A percentile compares a stretch with the other conserved stretches of the same genome.
Evolutionary conservation across 345 rosid genomes (phyloP).

Genomic region (Anacardium occidentale): DNA sequence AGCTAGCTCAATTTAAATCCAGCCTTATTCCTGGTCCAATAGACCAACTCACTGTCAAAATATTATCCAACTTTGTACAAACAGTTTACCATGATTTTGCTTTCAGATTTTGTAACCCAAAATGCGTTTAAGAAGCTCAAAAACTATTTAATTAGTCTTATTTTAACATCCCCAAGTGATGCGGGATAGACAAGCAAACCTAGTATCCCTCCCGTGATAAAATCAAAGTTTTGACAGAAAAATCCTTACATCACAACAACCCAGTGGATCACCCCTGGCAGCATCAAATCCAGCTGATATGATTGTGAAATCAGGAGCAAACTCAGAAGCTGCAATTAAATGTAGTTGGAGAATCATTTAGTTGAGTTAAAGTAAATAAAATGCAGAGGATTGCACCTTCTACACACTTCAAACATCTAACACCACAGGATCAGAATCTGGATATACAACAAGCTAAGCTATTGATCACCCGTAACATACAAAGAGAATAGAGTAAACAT

Average conservation of each 20-base stretch:
- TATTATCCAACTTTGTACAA: too few species aligned
- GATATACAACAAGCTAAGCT: neutral
- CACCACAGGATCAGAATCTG: neutral
- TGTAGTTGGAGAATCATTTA: conserved; percentile 12
- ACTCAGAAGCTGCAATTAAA: conserved; percentile 68
- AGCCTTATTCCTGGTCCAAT: too few species aligned
- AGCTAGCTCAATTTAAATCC: too few species aligned
- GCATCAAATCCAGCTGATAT: conserved; percentile 99
- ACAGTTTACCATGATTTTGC: too few species aligned
- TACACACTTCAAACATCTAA: neutral
- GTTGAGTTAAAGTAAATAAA: conserved; percentile 3
- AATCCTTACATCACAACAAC: conserved; percentile 89
- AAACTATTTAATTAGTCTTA: too few species aligned
- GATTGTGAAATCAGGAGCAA: conserved; percentile 90
- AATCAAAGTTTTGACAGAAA: neutral
- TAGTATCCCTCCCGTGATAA: too few species aligned
- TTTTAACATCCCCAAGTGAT: too few species aligned
- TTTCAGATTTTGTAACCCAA: too few species aligned
- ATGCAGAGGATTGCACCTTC: conserved; percentile 1
- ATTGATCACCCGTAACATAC: neutral
- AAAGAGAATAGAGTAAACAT: neutral
- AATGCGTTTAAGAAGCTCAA: too few species aligned
- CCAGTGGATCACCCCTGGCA: conserved; percentile 96
- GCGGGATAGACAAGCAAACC: too few species aligned
- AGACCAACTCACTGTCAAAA: too few species aligned